Percentiles rank a stretch among this genome's conserved stretches.
Evolutionary conservation across 257 asterid species (phyloP).

Genomic region (Lithospermum erythrorhizon): DNA sequence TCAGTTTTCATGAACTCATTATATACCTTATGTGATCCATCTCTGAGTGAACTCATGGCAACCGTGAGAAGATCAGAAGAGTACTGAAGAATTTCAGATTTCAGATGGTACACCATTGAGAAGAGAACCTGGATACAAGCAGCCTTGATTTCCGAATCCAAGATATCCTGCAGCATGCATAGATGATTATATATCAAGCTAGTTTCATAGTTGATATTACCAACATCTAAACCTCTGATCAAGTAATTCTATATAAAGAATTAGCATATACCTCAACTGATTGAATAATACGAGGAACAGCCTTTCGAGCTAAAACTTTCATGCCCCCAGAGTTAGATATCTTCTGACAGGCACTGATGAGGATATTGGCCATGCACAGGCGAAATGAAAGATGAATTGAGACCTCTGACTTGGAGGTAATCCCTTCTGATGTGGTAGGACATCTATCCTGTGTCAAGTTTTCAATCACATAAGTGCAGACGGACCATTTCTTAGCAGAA

Average conservation of each 20-base stretch:
- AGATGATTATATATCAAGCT: neutral
- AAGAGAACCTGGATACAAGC: conserved; percentile 78
- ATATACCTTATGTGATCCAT: conserved; percentile 56
- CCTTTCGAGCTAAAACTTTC: conserved; percentile 43
- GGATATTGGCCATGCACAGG: conserved; percentile 85
- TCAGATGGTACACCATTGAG: conserved; percentile 59
- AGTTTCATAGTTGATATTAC: neutral
- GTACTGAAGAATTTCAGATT: conserved; percentile 45
- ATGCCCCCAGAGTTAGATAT: conserved; percentile 33
- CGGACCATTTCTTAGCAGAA: conserved; percentile 23
- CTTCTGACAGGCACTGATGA: conserved; percentile 83
- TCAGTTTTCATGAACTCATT: neutral
- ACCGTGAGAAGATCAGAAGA: conserved; percentile 41
- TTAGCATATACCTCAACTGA: conserved; percentile 28
- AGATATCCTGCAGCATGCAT: conserved; percentile 29
- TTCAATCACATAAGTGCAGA: conserved; percentile 42
- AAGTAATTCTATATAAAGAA: neutral
- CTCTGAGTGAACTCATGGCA: conserved; percentile 52
- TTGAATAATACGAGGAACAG: conserved; percentile 39
- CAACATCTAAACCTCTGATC: neutral
- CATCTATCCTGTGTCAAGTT: conserved; percentile 27
- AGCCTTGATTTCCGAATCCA: conserved; percentile 47
- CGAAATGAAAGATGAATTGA: conserved; percentile 39
- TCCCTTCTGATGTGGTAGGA: conserved; percentile 13
- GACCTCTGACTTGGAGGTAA: conserved; percentile 9